Base-by-base conservation (phyloP, 202 grass and related monocot genomes). In the Dendrocalamus latiflorus region DNA sequence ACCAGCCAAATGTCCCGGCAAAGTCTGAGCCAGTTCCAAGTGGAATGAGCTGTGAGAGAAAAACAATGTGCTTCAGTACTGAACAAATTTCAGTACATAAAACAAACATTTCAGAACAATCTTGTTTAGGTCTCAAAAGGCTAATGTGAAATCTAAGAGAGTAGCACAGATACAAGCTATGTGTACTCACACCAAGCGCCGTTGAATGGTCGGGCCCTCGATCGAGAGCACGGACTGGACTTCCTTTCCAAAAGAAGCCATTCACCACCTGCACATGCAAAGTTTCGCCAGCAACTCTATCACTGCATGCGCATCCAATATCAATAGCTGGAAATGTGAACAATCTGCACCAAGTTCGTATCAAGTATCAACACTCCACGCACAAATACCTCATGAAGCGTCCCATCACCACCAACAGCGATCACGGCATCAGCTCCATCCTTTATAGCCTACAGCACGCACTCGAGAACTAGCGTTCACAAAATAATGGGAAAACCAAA, bases 381-480 rank as follows among this genome's bases (percentile, higher is more conserved):
- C 67, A 72, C 36, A 75, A 77, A 65, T 75, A 98, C 93, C 95
- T 98, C 95, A 84, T 98, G 95, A 91, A 98, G 90, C 8, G 95
- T 98, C 57, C 95, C 95, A 63, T 98, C 95, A 8, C 95, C 95
- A 65, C 95, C 93, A 62, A 98, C 93, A 70, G 95, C 95, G 7
- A 98, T 91, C 15, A 98, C 87, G 0, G 95, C 95, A 83, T 98
- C 91, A 61, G 80, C 95, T 4, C 92, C 95, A 78, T 93, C 92
- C 63, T 91, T 91, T 85, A 95, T 90, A 41, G 92, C 95, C 95
- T 98, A 79, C 20, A 91, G 49, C 1, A 85, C 24, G 16, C 59
- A 72, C 24, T 28, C 8, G 22, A 65, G 8, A 47, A 68, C 39
- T n/a, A 6, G 76, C 49, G 75, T 48, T 81, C 65, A 65, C 0